Evolutionary conservation across 2,329 filamentous ascomycete genomes (phyloP).

Genomic region (Cytospora paraplurivora): DNA sequence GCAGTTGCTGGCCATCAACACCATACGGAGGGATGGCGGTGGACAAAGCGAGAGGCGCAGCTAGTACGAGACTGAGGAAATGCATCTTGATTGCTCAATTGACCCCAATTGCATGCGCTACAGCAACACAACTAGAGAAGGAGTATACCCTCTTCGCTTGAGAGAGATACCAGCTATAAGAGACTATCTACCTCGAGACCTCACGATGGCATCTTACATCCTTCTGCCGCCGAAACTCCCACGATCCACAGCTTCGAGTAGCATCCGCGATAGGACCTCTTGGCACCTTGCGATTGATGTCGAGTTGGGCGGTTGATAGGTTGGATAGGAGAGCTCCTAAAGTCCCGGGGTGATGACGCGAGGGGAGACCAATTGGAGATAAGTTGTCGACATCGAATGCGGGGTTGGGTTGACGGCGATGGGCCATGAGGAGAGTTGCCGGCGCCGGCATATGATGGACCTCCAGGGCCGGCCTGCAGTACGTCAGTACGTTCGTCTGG

Average conservation of each 20-base stretch:
- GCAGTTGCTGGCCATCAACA: conserved; percentile 2
- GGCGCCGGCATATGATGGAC: neutral
- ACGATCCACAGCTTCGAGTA: conserved; percentile 13
- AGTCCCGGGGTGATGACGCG: neutral
- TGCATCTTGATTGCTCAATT: conserved; percentile 20
- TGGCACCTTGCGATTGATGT: neutral
- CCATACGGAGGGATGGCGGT: conserved; percentile 18
- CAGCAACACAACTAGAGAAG: neutral
- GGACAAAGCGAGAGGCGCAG: conserved; percentile 23
- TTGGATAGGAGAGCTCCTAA: conserved; percentile 1
- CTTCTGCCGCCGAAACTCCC: neutral
- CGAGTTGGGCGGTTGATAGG: neutral
- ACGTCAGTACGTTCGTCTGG: too few species aligned
- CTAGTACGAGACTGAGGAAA: conserved; percentile 12
- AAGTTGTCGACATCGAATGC: neutral
- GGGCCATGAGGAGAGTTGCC: conserved; percentile 9
- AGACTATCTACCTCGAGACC: neutral
- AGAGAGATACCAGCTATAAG: neutral
- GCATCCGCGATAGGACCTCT: conserved; percentile 18
- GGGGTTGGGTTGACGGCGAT: neutral
- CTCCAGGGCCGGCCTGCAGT: too few species aligned
- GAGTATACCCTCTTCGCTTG: conserved; percentile 11
- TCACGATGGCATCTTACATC: neutral
- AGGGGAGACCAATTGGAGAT: conserved; percentile 14
- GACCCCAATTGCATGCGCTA: neutral